These are phyloP conservation scores for Xylaria intraflava DNA, from an alignment of 495 filamentous ascomycete species.

Conservation along the genomic window DNA sequence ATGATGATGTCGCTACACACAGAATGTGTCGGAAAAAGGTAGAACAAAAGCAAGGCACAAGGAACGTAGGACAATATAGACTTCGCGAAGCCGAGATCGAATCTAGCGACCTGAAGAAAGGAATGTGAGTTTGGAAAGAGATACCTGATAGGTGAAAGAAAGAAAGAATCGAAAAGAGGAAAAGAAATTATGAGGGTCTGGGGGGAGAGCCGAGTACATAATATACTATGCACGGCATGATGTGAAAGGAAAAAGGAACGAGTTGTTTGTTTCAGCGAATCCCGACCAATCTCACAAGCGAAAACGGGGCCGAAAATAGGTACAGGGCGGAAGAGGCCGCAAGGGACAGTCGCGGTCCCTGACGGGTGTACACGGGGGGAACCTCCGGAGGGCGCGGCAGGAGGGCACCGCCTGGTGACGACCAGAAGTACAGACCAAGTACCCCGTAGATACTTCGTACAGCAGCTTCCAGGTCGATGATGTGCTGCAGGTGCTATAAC, in stretches of 20 bases:
- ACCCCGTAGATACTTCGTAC: too few relatives aligned
- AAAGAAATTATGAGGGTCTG: conserved; percentile 20
- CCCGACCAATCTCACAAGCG: conserved; percentile 7
- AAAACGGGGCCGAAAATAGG: conserved; percentile 9
- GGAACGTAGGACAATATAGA: conserved; percentile 2
- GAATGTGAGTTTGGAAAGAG: conserved; percentile 20
- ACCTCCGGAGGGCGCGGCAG: too few relatives aligned
- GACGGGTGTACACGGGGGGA: too few relatives aligned
- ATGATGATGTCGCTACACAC: too few relatives aligned
- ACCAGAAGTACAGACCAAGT: too few relatives aligned
- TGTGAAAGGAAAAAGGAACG: neutral
- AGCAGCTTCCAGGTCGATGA: too few relatives aligned
- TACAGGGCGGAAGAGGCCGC: neutral
- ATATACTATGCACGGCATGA: conserved; percentile 19
- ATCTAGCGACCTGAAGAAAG: conserved; percentile 33
- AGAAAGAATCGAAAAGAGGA: conserved; percentile 5
- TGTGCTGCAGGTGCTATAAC: too few relatives aligned
- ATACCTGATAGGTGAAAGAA: neutral
- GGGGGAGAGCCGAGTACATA: conserved; percentile 8
- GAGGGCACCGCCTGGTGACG: too few relatives aligned
- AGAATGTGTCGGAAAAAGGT: neutral
- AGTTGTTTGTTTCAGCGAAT: neutral
- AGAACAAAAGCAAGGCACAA: conserved; percentile 1
- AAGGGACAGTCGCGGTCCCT: too few relatives aligned
- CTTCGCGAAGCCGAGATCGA: conserved; percentile 22